Evolutionary conservation across 208 protist genomes (phyloP).

Genomic region (Acanthamoeba lugdunensis): DNA sequence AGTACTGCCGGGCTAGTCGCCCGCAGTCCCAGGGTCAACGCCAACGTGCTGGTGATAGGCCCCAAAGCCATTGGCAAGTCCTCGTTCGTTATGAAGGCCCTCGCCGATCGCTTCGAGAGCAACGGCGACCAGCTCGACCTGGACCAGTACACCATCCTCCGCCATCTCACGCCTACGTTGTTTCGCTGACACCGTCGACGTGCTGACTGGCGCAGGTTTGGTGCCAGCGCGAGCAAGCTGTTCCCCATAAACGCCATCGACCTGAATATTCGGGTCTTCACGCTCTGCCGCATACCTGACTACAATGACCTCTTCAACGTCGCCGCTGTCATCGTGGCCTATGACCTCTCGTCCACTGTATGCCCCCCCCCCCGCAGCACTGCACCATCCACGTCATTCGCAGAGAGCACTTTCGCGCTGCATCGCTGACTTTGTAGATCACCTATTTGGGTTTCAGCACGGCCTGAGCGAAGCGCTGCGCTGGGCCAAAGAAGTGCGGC

Average conservation of each 20-base stretch:
- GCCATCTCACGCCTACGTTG: neutral
- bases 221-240: neutral
- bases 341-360: constrained; percentile 26
- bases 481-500: neutral
- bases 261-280: constrained; percentile 11
- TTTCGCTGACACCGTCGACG: too few species aligned
- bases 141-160: neutral
- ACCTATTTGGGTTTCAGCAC: neutral
- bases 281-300: constrained; percentile 28
- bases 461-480: neutral
- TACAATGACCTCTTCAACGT: constrained; percentile 71
- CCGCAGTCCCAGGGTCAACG: neutral
- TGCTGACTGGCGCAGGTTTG: neutral
- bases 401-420: neutral
- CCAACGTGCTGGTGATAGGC: constrained; percentile 14
- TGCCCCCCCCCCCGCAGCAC: neutral
- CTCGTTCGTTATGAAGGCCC: constrained; percentile 14
- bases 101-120: constrained; percentile 20
- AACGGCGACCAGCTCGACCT: constrained; percentile 32
- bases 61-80: constrained; percentile 5
- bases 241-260: neutral
- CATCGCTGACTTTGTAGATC: neutral
- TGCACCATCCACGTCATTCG: neutral
- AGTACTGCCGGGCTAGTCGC: neutral
- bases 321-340: constrained; percentile 11